These are phyloP conservation scores for Solanum chacoense DNA, from an alignment of 305 asterid genomes.

Conservation along the genomic window DNA sequence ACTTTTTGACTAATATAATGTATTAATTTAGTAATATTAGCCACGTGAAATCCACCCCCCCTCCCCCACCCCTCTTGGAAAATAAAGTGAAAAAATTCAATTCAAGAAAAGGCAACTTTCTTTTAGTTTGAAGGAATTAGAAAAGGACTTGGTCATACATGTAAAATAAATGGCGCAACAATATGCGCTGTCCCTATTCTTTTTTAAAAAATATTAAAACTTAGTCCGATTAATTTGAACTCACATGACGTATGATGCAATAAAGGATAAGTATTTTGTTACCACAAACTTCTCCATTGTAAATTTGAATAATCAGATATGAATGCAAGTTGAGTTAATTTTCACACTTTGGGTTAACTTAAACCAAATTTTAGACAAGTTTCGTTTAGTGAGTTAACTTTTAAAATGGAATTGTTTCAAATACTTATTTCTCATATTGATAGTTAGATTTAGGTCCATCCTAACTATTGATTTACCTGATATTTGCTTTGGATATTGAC, in stretches of 20 bases:
- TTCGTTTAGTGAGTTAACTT: not conserved
- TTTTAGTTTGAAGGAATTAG: not conserved
- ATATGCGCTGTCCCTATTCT: not conserved
- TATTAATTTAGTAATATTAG: not conserved
- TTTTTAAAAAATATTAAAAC: not conserved
- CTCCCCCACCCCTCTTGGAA: not conserved
- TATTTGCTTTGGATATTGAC: not conserved
- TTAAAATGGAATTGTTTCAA: too few species aligned
- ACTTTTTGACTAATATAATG: not conserved
- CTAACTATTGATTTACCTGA: not conserved
- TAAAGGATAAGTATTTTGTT: too few species aligned
- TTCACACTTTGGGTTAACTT: not conserved
- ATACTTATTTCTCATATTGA: not conserved
- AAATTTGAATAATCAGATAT: too few species aligned
- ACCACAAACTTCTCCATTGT: not conserved
- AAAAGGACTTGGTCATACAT: not conserved
- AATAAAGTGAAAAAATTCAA: not conserved
- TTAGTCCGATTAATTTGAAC: not conserved
- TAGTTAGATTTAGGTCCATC: too few species aligned
- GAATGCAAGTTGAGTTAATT: not conserved
- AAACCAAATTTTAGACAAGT: too few species aligned
- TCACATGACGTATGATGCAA: not conserved
- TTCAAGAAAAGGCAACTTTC: not conserved
- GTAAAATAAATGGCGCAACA: not conserved
- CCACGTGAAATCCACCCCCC: not conserved